phyloP scores from a whole-genome alignment of 2,329 filamentous ascomycete species.

The Ophiostoma piceae region DNA sequence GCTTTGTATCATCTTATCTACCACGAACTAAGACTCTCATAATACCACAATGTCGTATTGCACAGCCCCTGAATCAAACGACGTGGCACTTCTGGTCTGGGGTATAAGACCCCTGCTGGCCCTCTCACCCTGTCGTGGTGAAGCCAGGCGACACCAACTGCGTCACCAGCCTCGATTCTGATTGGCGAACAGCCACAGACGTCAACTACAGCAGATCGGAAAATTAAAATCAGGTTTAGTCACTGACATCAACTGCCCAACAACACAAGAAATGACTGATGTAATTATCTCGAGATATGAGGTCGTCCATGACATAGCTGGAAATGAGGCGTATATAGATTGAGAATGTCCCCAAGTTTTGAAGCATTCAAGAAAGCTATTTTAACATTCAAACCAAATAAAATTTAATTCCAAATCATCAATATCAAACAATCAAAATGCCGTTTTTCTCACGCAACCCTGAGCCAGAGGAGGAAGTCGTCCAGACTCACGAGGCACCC shows the following conservation, averaged over 20 bases:
- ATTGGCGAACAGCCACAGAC: conserved; percentile 6
- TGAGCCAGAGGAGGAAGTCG: not conserved
- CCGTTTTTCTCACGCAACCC: conserved; percentile 12
- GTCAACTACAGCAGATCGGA: not conserved
- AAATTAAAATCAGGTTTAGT: not conserved
- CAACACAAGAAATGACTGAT: not conserved
- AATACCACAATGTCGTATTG: not conserved
- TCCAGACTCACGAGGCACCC: not conserved
- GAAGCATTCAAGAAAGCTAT: too few species aligned
- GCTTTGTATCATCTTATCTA: not conserved
- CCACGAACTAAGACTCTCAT: not conserved
- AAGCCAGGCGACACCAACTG: not conserved
- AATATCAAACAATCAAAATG: not conserved
- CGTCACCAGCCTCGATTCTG: not conserved
- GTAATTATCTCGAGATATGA: not conserved
- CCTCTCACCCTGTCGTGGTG: not conserved
- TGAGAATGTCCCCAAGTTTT: not conserved
- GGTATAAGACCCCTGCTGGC: not conserved
- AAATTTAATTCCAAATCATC: too few species aligned
- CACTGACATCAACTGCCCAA: not conserved
- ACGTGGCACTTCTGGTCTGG: not conserved
- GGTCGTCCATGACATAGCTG: not conserved
- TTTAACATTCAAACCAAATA: too few species aligned
- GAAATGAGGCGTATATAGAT: not conserved
- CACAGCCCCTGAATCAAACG: not conserved